phyloP scores from a whole-genome alignment of 2,329 filamentous ascomycete species.

The Exophiala viscosa region DNA sequence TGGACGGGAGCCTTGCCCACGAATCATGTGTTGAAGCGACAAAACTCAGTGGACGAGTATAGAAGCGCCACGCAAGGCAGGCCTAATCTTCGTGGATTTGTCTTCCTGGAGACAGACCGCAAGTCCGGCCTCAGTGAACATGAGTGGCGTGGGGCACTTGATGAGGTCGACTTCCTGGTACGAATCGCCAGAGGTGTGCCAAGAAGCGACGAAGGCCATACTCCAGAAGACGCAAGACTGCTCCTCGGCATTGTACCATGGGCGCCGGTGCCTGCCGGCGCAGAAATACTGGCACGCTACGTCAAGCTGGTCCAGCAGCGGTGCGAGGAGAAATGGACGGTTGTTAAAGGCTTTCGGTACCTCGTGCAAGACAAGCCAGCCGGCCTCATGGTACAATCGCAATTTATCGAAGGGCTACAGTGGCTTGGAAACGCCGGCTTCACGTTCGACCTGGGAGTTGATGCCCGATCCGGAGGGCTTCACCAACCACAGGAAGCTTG shows the following conservation, averaged over 20 bases:
- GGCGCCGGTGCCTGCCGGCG: conserved; percentile 73
- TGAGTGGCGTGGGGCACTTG: conserved; percentile 64
- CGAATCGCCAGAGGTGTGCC: conserved; percentile 62
- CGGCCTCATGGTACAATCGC: conserved; percentile 60
- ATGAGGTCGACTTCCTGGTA: conserved; percentile 67
- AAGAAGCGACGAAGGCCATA: conserved; percentile 57
- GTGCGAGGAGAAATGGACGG: conserved; percentile 54
- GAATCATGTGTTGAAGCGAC: conserved; percentile 57
- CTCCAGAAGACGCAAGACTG: conserved; percentile 47
- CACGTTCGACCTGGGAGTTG: conserved; percentile 79
- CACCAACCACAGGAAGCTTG: conserved; percentile 69
- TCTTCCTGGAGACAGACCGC: conserved; percentile 81
- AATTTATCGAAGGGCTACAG: conserved; percentile 64
- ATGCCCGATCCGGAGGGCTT: conserved; percentile 71
- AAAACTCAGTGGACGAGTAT: conserved; percentile 65
- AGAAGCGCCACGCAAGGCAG: conserved; percentile 38
- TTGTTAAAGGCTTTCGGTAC: conserved; percentile 76
- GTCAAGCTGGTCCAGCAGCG: conserved; percentile 56
- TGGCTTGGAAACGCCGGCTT: conserved; percentile 62
- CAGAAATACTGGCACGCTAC: conserved; percentile 61
- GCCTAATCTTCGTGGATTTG: conserved; percentile 60
- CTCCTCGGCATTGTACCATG: conserved; percentile 74
- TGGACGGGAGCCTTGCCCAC: conserved; percentile 59
- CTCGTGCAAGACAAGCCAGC: conserved; percentile 72
- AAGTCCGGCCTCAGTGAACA: conserved; percentile 55